A percentile compares a stretch with the other conserved stretches of the same genome.
phyloP scores from a whole-genome alignment of 495 filamentous ascomycete genomes.

The Jackrogersella multiformis region DNA sequence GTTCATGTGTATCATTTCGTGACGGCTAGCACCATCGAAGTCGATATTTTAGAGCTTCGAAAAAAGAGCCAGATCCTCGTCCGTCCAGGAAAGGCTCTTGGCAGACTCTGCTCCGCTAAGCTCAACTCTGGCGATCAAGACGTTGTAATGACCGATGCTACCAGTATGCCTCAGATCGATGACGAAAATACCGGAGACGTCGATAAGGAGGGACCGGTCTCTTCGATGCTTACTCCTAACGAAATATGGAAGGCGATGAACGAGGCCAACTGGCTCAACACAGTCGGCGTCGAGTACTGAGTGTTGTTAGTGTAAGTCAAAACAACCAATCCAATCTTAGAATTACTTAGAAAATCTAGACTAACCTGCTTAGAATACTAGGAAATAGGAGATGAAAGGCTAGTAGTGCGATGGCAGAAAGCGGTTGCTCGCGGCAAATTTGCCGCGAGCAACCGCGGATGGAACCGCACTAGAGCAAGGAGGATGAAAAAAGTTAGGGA shows the following conservation, averaged over 20 bases:
- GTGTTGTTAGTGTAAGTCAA: slow-evolving; percentile 4
- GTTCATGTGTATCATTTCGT: slow-evolving; percentile 79
- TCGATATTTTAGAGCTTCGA: slow-evolving; percentile 64
- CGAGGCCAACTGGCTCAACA: slow-evolving; percentile 31
- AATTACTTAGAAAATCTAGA: not conserved
- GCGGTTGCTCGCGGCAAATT: not conserved
- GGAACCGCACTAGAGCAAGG: not conserved
- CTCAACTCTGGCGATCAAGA: not conserved
- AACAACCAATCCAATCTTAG: not conserved
- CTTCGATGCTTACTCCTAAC: slow-evolving; percentile 9
- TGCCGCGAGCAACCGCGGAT: not conserved
- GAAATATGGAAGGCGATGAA: slow-evolving; percentile 35
- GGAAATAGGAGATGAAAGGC: not conserved
- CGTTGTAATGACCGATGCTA: not conserved
- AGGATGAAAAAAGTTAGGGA: not conserved
- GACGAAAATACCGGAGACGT: not conserved
- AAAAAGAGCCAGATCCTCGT: slow-evolving; percentile 5
- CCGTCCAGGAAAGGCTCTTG: slow-evolving; percentile 10
- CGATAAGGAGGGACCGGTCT: slow-evolving; percentile 3
- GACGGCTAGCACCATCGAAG: slow-evolving; percentile 71
- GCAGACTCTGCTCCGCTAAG: not conserved
- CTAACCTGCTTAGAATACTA: not conserved
- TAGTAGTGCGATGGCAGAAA: not conserved
- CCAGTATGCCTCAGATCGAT: not conserved
- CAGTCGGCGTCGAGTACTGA: slow-evolving; percentile 33